Percentiles rank a stretch among this genome's conserved stretches.
These are phyloP conservation scores for Boletus rubescentipes DNA, from an alignment of 768 basidiomycete genomes.

Conservation along the genomic window DNA sequence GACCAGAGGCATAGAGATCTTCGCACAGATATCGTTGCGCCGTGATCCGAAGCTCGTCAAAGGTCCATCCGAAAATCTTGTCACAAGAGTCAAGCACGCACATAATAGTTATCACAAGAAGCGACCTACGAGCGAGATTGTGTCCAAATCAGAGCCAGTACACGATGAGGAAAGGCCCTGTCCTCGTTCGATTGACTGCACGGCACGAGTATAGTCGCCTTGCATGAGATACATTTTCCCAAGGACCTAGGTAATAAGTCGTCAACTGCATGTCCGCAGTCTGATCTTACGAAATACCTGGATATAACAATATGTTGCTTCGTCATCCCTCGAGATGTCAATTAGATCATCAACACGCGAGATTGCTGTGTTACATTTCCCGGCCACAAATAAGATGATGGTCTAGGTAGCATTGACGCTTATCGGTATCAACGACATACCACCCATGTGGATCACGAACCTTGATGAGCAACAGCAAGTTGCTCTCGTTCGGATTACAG, in stretches of 20 bases:
- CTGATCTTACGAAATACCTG: not conserved
- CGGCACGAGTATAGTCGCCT: not conserved
- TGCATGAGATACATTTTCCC: not conserved
- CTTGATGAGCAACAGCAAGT: too few species aligned
- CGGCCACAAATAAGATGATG: not conserved
- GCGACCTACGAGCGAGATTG: too few species aligned
- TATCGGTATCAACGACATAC: too few species aligned
- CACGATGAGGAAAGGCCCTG: too few species aligned
- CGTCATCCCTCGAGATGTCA: not conserved
- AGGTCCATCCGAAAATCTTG: slow-evolving; percentile 6
- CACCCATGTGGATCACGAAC: too few species aligned
- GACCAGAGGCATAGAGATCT: not conserved
- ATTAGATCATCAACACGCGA: not conserved
- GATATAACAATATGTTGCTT: not conserved
- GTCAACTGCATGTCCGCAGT: not conserved
- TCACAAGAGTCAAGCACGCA: not conserved
- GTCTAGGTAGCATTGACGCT: not conserved
- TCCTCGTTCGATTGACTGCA: not conserved
- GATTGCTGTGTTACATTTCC: not conserved
- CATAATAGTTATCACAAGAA: too few species aligned
- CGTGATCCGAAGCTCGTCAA: not conserved
- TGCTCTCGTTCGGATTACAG: too few species aligned
- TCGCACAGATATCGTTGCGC: not conserved
- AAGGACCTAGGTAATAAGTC: slow-evolving; percentile 1
- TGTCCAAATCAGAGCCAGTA: too few species aligned